These are phyloP conservation scores for Paracoccidioides lutzii DNA, from an alignment of 2,329 filamentous ascomycete genomes.

Conservation along the genomic window DNA sequence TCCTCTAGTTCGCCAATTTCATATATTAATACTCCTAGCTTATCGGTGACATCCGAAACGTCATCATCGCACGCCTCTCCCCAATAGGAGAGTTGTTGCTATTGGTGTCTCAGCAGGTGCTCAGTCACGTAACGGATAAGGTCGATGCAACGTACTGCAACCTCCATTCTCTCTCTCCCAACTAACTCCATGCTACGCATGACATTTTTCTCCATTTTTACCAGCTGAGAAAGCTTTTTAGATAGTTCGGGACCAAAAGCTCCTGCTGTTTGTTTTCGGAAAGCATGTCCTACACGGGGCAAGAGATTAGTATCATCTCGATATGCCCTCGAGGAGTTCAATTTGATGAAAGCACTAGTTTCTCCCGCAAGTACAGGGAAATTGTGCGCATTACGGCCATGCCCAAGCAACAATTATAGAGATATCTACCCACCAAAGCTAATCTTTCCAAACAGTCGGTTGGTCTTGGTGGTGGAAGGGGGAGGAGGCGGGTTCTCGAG, in stretches of 20 bases:
- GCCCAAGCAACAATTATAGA: neutral
- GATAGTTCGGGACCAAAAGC: conserved; percentile 67
- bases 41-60: conserved; percentile 97
- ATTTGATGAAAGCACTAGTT: neutral
- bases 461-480: conserved; percentile 77
- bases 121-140: neutral
- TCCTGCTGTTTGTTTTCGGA: conserved; percentile 40
- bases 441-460: conserved; percentile 73
- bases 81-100: conserved; percentile 99
- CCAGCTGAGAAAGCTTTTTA: conserved; percentile 93
- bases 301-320: neutral
- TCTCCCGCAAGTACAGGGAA: neutral
- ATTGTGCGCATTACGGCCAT: conserved; percentile 5
- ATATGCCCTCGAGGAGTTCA: neutral
- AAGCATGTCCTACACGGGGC: conserved; percentile 45
- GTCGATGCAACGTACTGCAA: conserved; percentile 56
- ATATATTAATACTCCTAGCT: conserved; percentile 93
- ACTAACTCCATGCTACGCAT: conserved; percentile 98
- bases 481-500: conserved; percentile 88
- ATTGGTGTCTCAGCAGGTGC: conserved; percentile 13
- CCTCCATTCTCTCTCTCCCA: conserved; percentile 93
- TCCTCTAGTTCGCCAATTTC: conserved; percentile 98
- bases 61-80: conserved; percentile 92
- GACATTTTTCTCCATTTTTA: conserved; percentile 99
- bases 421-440: conserved; percentile 60